A percentile compares a stretch with the other conserved stretches of the same genome.
Conservation (phyloP, 176 grass and related monocot genomes). For the Canna indica region DNA sequence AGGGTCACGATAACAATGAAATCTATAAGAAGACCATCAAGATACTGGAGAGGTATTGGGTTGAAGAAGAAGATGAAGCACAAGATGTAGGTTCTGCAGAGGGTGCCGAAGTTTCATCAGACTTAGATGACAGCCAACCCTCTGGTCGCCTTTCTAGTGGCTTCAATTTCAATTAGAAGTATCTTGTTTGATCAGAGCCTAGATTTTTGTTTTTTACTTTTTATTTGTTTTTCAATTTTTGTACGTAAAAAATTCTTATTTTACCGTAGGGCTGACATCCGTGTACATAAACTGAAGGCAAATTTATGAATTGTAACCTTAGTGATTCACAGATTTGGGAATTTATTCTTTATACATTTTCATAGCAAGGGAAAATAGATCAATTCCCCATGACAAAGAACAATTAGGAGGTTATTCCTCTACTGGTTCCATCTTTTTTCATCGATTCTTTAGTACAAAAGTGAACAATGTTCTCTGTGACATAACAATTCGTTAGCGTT, state of each 20-base stretch:
- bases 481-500: neutral
- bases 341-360: neutral
- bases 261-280: neutral
- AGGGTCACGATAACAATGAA: conserved; percentile 31
- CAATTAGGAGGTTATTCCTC: neutral
- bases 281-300: neutral
- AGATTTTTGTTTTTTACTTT: neutral
- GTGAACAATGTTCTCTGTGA: neutral
- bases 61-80: conserved; percentile 46
- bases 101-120: neutral
- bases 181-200: neutral
- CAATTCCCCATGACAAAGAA: neutral
- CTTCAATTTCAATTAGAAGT: neutral
- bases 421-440: too few species aligned
- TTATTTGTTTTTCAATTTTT: neutral
- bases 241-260: neutral
- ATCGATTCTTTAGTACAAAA: neutral
- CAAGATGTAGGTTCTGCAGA: neutral
- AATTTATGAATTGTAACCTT: neutral
- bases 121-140: neutral
- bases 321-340: neutral
- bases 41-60: conserved; percentile 68
- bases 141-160: neutral
- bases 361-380: neutral
- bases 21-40: conserved; percentile 50